Evolutionary conservation across 2,329 filamentous ascomycete species (phyloP), one percentile per base, ranked within the genome.

Genomic region (Elsinoe batatas): DNA sequence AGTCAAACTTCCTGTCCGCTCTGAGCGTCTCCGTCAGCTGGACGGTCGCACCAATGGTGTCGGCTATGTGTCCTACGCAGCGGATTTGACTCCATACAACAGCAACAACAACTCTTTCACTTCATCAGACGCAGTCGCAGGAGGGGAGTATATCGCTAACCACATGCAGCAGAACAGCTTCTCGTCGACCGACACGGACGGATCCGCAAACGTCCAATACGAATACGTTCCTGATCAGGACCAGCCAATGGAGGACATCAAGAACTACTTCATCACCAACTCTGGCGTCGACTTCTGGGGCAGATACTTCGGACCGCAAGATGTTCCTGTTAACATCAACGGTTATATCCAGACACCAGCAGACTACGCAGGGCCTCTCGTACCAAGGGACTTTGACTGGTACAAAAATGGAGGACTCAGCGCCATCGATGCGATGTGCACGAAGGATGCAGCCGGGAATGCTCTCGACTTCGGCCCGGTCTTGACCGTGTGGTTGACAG

Each of bases 101-200:
- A 15, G 47, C 35, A 3, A 44, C 12, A 15, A 55, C 35, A 11
- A 44, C 18, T 43, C 38, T 10, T 37, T 47, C 42, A 20, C 36
- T 36, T 32, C 47, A 18, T 20, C 11, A 10, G 30, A 61, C 57
- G 54, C 54, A 56, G 42, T 69, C 70, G 33, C 69, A 70, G 62
- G 77, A 78, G 64, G 77, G 78, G 61, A 77, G 77, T 75, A 78
- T 78, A 30, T 30, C 26, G 56, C 73, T 77, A 17, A 77, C 68
- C 43, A 78, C 71, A 40, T 70, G 71, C 0, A 71, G 67, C 3
- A 71, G 71, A 22, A 15, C 5, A 51, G 47, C 33, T 38, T 38
- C 33, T 36, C 32, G 11, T 76, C 66, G 30, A 20, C 36, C 2
- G 33, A 51, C 12, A 15, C 32, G 18, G 18, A 22, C 7, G 8